These are phyloP conservation scores for Crinitomyces ghanaensis DNA, from an alignment of 805 yeast genomes.

Conservation along the genomic window DNA sequence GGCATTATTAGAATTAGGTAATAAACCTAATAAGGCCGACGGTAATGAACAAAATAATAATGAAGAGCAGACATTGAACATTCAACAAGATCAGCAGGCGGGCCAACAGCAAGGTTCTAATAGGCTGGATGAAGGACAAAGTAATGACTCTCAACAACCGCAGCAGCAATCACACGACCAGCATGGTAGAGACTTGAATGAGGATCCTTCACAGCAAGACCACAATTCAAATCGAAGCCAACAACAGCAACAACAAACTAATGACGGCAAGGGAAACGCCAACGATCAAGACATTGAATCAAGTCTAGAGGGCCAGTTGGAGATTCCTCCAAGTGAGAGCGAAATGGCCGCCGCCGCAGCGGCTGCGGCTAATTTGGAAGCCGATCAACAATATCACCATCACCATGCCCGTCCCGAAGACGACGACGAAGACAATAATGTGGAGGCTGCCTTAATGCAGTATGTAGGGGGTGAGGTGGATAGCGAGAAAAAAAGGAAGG, in stretches of 20 bases:
- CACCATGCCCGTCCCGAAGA: conserved; percentile 5
- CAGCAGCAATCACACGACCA: neutral
- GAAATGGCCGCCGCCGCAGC: conserved; percentile 2
- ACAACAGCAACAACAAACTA: neutral
- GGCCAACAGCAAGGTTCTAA: neutral
- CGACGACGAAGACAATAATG: conserved; percentile 22
- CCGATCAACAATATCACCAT: neutral
- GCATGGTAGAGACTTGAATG: neutral
- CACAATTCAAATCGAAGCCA: neutral
- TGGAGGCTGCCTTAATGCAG: conserved; percentile 69
- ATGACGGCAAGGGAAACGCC: neutral
- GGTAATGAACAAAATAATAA: conserved; percentile 1
- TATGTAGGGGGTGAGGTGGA: conserved; percentile 54
- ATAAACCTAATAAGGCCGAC: conserved; percentile 8
- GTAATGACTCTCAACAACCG: neutral
- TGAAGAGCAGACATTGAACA: conserved; percentile 3
- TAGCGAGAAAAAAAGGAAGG: conserved; percentile 10
- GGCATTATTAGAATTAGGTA: conserved; percentile 14
- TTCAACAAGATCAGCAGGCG: conserved; percentile 1
- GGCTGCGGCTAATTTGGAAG: conserved; percentile 9
- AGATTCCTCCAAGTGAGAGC: conserved; percentile 1
- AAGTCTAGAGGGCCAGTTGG: too few relatives aligned
- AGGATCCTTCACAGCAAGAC: neutral
- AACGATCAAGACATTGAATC: neutral
- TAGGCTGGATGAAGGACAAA: too few relatives aligned